These are phyloP conservation scores for Jatropha curcas DNA, from an alignment of 345 rosid species.

Conservation along the genomic window DNA sequence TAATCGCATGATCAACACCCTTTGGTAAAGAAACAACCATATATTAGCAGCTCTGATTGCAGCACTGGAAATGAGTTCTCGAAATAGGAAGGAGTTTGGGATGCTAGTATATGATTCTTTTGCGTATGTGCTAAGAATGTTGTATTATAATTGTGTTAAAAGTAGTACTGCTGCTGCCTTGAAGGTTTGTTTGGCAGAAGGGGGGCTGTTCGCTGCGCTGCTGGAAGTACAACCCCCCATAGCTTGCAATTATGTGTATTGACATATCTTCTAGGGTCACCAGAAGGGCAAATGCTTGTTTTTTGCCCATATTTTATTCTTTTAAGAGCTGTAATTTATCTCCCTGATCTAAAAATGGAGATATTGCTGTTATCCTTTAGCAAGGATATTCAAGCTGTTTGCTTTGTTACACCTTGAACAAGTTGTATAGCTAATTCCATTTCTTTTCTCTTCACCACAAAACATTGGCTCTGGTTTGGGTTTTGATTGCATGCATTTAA, in stretches of 20 bases:
- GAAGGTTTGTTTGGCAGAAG: constrained; percentile 26
- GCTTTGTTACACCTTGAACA: not conserved
- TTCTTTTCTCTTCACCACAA: not conserved
- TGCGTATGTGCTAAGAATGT: constrained; percentile 26
- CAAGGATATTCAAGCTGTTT: constrained; percentile 9
- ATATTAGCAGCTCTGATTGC: constrained; percentile 17
- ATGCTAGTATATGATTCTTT: constrained; percentile 21
- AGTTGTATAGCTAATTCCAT: constrained; percentile 16
- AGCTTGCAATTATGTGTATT: constrained; percentile 32
- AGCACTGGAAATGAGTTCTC: constrained; percentile 16
- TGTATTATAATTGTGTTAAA: constrained; percentile 26
- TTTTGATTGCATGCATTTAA: not conserved
- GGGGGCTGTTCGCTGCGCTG: constrained; percentile 16
- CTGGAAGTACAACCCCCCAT: constrained; percentile 14
- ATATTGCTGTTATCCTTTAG: not conserved
- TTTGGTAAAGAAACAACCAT: not conserved
- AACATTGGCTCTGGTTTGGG: not conserved
- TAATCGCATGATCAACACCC: constrained; percentile 26
- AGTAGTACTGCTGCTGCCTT: constrained; percentile 21
- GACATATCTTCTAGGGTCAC: constrained; percentile 20
- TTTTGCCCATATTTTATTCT: constrained; percentile 18
- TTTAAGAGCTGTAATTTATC: constrained; percentile 21
- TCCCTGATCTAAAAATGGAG: constrained; percentile 1
- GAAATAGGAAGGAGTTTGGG: constrained; percentile 18
- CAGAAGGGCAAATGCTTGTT: constrained; percentile 19